phyloP scores from a whole-genome alignment of 2,329 filamentous ascomycete genomes.

The Colletotrichum australisinense region DNA sequence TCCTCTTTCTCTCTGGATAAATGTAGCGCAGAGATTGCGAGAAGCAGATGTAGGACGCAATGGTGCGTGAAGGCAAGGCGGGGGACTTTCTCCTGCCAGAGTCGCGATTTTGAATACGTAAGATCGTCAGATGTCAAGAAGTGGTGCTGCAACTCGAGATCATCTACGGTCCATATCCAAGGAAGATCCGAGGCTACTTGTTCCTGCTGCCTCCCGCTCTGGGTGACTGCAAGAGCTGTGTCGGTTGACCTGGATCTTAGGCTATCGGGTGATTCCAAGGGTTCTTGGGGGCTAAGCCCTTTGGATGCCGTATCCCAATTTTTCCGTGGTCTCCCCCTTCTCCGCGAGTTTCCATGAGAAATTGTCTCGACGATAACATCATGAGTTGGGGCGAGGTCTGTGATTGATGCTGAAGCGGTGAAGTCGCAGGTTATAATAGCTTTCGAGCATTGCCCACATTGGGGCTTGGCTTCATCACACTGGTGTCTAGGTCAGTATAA shows the following conservation, averaged over 20 bases:
- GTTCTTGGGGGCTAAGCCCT: not conserved
- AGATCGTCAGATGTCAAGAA: constrained; percentile 16
- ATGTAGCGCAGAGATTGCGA: constrained; percentile 25
- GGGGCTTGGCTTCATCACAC: constrained; percentile 24
- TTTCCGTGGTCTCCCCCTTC: constrained; percentile 2
- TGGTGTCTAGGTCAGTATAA: not conserved
- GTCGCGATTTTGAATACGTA: not conserved
- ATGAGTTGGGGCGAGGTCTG: not conserved
- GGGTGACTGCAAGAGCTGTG: not conserved
- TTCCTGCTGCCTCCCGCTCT: not conserved
- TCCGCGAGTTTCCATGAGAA: not conserved
- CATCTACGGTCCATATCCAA: constrained; percentile 27
- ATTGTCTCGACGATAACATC: not conserved
- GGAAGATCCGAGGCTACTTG: not conserved
- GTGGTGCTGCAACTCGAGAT: constrained; percentile 32
- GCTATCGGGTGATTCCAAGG: not conserved
- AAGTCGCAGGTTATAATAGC: constrained; percentile 20
- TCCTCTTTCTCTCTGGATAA: not conserved
- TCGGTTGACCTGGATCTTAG: not conserved
- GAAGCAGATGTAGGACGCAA: constrained; percentile 30
- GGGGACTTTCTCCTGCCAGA: constrained; percentile 34
- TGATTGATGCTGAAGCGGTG: not conserved
- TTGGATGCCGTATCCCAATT: not conserved
- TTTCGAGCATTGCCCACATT: constrained; percentile 19
- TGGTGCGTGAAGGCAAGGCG: constrained; percentile 29